Conservation (phyloP, 192 early-diverging fungal genomes). For the Entomortierella lignicola region DNA sequence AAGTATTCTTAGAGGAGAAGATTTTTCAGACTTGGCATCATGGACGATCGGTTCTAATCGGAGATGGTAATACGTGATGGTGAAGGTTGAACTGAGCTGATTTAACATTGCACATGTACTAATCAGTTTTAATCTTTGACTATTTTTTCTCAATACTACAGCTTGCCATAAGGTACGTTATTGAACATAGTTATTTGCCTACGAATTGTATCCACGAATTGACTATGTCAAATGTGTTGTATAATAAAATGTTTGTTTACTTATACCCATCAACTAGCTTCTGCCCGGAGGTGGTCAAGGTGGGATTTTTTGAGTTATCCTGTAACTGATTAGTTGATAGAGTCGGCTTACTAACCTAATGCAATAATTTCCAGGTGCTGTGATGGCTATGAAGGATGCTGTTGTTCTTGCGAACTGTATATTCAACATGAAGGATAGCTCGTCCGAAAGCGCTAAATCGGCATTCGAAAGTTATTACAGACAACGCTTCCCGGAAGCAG, state of each 20-base stretch:
- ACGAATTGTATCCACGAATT: background rate
- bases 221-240: background rate
- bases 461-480: conserved; percentile 5
- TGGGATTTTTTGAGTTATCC: background rate
- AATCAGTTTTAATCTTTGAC: background rate
- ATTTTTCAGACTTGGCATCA: conserved; percentile 1
- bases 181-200: background rate
- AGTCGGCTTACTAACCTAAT: too few relatives aligned
- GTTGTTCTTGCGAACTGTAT: conserved; percentile 18
- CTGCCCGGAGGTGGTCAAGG: background rate
- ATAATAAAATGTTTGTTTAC: background rate
- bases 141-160: background rate
- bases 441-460: background rate
- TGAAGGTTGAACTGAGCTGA: background rate
- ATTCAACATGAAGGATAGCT: conserved; percentile 6
- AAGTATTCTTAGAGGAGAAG: conserved; percentile 1
- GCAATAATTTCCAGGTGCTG: conserved; percentile 8
- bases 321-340: background rate
- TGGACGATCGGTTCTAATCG: background rate
- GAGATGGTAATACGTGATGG: background rate
- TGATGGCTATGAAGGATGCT: conserved; percentile 20
- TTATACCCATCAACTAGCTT: background rate
- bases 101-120: too few relatives aligned
- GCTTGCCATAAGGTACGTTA: background rate
- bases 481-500: conserved; percentile 5